A percentile compares a stretch with the other conserved stretches of the same genome.
Conservation (phyloP, 306 rosid genomes). For the Morella rubra region DNA sequence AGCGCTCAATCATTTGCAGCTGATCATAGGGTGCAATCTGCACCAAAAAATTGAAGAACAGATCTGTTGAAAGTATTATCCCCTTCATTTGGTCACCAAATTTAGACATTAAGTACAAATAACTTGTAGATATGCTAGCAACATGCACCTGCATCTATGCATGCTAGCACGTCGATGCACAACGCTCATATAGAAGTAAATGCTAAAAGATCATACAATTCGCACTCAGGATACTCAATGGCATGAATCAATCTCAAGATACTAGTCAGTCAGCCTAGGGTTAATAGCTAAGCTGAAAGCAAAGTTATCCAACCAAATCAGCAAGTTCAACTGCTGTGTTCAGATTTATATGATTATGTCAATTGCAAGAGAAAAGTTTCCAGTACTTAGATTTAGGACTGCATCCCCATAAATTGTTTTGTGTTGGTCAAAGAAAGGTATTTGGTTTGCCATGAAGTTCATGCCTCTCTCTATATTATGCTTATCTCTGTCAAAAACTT, state of each 20-base stretch:
- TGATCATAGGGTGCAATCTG: slow-evolving; percentile 98
- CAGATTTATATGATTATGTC: neutral
- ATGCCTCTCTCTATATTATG: neutral
- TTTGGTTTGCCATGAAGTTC: slow-evolving; percentile 12
- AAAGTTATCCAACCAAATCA: neutral
- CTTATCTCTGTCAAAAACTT: slow-evolving; percentile 2
- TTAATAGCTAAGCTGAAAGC: neutral
- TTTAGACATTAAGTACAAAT: neutral
- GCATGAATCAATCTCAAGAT: neutral
- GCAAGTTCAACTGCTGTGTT: neutral
- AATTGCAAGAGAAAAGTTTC: neutral
- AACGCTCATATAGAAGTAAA: neutral
- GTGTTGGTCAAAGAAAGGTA: slow-evolving; percentile 4
- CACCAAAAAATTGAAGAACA: slow-evolving; percentile 15
- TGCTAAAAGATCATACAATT: neutral
- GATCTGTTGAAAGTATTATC: neutral
- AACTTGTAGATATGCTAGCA: neutral
- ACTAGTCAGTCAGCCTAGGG: neutral
- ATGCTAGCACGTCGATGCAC: neutral
- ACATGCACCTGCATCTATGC: neutral
- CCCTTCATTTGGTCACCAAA: neutral
- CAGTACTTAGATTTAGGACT: neutral
- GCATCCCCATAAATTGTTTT: neutral
- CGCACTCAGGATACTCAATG: neutral
- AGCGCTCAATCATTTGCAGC: slow-evolving; percentile 81